Base-by-base conservation (phyloP, 2,329 filamentous ascomycete genomes). In the Macrophomina pseudophaseolina region DNA sequence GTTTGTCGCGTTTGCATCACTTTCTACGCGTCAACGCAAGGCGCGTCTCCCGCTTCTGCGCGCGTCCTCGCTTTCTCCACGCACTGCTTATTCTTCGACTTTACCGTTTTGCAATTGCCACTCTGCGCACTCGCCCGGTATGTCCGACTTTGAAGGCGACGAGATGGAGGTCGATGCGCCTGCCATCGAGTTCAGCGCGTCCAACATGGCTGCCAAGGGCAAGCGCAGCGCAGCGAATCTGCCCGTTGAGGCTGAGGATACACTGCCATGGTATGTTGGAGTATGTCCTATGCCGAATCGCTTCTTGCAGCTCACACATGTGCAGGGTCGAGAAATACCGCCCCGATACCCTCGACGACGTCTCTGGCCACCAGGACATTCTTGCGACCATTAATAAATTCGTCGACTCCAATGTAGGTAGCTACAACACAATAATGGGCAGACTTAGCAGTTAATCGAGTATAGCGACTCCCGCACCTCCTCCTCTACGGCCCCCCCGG, bases 361-460 rank as follows among this genome's bases (percentile, higher is more conserved):
- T 99, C 67, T 97, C 93, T 3, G 95, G 95, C 23, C 95, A 99
- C 79, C 91, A 97, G 76, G 95, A 99, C 80, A 98, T 99, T 75
- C 88, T 99, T 70, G 90, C 94, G 4, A 99, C 95, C 2, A 97
- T 99, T 82, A 97, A 97, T 85, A 95, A 94, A 78, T 99, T 99
- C 74, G 88, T 99, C 76, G 94, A 98, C 76, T 87, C 92, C 66
- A 98, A 99, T 81, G 87, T 88, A 79, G 35, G 79, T 64, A 30
- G 18, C 35, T 16, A 14, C 18, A 8, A 16, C 18, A 7, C 1
- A 28, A 44, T 58, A 65, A 14, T 33, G 54, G 51, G 53, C 59
- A 32, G 11, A 38, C n/a, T 7, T 56, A 33, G 28, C 51, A 65
- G 12, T 44, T 68, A 60, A 8, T 35, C 32, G 51, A 0, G 12